Percentiles rank a stretch among this genome's conserved stretches.
Evolutionary conservation across 768 basidiomycete species (phyloP).

Genomic region (Agaricus subrufescens): DNA sequence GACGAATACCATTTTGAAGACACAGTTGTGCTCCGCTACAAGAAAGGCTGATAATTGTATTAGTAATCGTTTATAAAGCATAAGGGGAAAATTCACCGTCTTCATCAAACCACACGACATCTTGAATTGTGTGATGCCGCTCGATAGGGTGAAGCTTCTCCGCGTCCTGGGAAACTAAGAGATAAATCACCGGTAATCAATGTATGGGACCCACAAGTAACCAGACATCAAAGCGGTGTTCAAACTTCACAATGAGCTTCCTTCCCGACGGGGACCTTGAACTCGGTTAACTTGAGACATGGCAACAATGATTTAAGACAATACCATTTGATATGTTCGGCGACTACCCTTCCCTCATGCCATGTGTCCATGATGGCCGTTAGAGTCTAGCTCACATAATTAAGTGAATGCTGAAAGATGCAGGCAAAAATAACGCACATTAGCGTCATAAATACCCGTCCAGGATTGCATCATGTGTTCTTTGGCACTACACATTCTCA

Average conservation of each 20-base stretch:
- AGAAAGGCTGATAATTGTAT: not conserved
- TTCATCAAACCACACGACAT: conserved; percentile 2
- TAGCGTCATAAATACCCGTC: not conserved
- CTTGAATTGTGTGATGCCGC: not conserved
- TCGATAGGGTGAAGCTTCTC: not conserved
- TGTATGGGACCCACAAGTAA: not conserved
- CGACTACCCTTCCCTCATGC: not conserved
- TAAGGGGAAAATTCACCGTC: not conserved
- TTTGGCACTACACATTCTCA: not conserved
- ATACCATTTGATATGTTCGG: not conserved
- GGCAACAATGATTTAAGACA: not conserved
- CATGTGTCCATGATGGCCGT: not conserved
- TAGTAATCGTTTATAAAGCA: not conserved
- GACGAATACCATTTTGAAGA: conserved; percentile 4
- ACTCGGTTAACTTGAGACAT: not conserved
- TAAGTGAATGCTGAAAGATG: not conserved
- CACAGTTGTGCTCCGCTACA: conserved; percentile 6
- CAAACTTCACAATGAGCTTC: conserved; percentile 6
- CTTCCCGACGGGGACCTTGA: conserved; percentile 6
- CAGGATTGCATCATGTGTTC: not conserved
- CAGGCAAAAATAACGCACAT: not conserved
- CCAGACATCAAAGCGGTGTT: conserved; percentile 8
- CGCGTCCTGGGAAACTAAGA: not conserved
- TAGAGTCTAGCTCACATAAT: not conserved
- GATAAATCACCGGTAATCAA: not conserved